phyloP scores from a whole-genome alignment of 2,329 filamentous ascomycete species.

The Dendrostoma leiphaemia region DNA sequence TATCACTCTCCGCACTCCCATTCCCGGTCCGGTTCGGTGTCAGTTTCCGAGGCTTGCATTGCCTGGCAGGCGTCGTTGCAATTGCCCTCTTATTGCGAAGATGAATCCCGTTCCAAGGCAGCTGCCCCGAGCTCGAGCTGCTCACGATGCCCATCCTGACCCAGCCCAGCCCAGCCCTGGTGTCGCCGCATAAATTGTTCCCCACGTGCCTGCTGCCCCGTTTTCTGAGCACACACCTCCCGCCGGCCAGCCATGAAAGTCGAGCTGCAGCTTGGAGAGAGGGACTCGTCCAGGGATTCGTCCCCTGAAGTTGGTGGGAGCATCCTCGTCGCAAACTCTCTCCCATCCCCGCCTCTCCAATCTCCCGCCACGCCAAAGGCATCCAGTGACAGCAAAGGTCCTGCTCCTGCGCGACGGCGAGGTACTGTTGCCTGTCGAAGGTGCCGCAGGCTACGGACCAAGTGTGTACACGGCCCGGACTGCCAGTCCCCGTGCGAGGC shows the following conservation, averaged over 20 bases:
- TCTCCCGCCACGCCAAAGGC: constrained; percentile 5
- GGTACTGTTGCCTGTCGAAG: constrained; percentile 19
- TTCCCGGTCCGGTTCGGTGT: constrained; percentile 15
- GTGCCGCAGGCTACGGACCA: constrained; percentile 19
- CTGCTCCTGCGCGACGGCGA: constrained; percentile 11
- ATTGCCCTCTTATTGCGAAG: constrained; percentile 5
- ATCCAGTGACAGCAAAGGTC: background rate
- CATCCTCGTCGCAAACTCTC: constrained; percentile 14
- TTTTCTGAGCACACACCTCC: no score
- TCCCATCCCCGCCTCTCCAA: constrained; percentile 10
- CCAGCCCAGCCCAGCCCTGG: background rate
- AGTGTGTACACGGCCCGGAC: constrained; percentile 18
- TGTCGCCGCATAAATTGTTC: background rate
- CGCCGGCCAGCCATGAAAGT: constrained; percentile 17
- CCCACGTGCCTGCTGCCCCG: background rate
- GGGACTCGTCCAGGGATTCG: constrained; percentile 10
- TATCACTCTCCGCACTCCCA: constrained; percentile 15
- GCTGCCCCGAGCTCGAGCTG: background rate
- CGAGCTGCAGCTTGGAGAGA: background rate
- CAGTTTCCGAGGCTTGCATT: background rate
- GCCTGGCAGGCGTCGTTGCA: background rate
- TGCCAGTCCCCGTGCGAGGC: constrained; percentile 17
- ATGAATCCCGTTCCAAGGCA: constrained; percentile 4
- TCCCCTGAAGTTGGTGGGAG: constrained; percentile 16
- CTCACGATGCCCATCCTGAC: background rate